Percentiles rank a stretch among this genome's conserved stretches.
Conservation (phyloP, 2,329 filamentous ascomycete species). For the Xylaria sp. region DNA sequence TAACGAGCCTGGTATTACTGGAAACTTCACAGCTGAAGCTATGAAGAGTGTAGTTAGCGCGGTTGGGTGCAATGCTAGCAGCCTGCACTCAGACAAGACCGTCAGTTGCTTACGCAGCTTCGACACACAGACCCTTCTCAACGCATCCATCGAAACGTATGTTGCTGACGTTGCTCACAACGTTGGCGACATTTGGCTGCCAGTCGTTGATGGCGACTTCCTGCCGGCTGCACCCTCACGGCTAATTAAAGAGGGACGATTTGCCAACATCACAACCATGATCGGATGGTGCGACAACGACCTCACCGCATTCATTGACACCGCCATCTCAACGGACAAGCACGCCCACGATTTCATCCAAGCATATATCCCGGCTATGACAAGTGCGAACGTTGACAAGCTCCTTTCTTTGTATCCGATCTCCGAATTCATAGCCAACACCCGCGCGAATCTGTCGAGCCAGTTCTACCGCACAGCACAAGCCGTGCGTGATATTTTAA, state of each 20-base stretch:
- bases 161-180: slow-evolving; percentile 50
- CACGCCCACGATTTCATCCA: slow-evolving; percentile 49
- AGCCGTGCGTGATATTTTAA: slow-evolving; percentile 55
- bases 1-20: slow-evolving; percentile 57
- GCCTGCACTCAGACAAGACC: slow-evolving; percentile 49
- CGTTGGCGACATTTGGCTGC: slow-evolving; percentile 57
- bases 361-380: slow-evolving; percentile 47
- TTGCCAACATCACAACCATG: slow-evolving; percentile 49
- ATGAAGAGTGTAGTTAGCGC: slow-evolving; percentile 49
- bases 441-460: slow-evolving; percentile 46
- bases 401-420: slow-evolving; percentile 58
- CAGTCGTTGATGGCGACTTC: slow-evolving; percentile 55
- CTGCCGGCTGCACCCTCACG: slow-evolving; percentile 51
- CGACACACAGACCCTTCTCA: slow-evolving; percentile 49
- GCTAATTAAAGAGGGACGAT: slow-evolving; percentile 47
- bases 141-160: slow-evolving; percentile 51
- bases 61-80: slow-evolving; percentile 50
- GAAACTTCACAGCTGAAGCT: slow-evolving; percentile 54
- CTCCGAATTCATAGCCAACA: slow-evolving; percentile 49
- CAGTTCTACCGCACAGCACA: slow-evolving; percentile 57
- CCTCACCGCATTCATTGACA: slow-evolving; percentile 49
- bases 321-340: slow-evolving; percentile 45
- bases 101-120: slow-evolving; percentile 54
- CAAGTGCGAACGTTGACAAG: slow-evolving; percentile 41
- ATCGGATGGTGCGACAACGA: slow-evolving; percentile 54